Evolutionary conservation across 2,329 filamentous ascomycete species (phyloP).

Genomic region (Fusarium sambucinum): DNA sequence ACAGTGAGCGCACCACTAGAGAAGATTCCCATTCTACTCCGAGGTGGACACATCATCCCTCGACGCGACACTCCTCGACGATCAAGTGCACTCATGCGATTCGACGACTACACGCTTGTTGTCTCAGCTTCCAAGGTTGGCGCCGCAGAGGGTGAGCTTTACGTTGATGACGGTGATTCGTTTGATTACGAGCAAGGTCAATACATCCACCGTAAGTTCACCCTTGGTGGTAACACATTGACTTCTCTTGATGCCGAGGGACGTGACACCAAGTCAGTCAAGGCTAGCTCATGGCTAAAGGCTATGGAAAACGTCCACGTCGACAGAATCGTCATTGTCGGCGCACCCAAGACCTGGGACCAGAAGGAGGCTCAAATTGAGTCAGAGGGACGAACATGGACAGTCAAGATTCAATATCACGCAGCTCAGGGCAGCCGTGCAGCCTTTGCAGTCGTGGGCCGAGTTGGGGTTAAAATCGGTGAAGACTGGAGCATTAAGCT

Average conservation of each 20-base stretch:
- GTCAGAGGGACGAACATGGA: slow-evolving; percentile 65
- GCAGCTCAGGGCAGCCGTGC: slow-evolving; percentile 61
- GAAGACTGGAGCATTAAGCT: slow-evolving; percentile 65
- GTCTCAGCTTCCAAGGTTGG: slow-evolving; percentile 72
- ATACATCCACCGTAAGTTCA: slow-evolving; percentile 88
- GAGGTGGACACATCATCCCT: slow-evolving; percentile 90
- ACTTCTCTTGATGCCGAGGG: slow-evolving; percentile 75
- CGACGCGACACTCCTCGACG: slow-evolving; percentile 89
- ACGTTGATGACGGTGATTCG: slow-evolving; percentile 92
- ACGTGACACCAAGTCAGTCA: slow-evolving; percentile 64
- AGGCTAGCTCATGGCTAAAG: slow-evolving; percentile 79
- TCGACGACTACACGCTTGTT: slow-evolving; percentile 94
- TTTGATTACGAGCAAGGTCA: slow-evolving; percentile 89
- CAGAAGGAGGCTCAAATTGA: slow-evolving; percentile 70
- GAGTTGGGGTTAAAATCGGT: slow-evolving; percentile 64
- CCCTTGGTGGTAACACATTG: slow-evolving; percentile 71
- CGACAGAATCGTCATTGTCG: slow-evolving; percentile 87
- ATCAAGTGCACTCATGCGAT: slow-evolving; percentile 89
- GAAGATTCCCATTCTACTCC: slow-evolving; percentile 90
- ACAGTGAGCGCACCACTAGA: slow-evolving; percentile 83
- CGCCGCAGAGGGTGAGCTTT: slow-evolving; percentile 81
- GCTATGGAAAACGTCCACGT: slow-evolving; percentile 81
- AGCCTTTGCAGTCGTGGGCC: slow-evolving; percentile 65
- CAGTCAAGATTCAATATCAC: slow-evolving; percentile 71
- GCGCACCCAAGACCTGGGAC: slow-evolving; percentile 78